phyloP scores from a whole-genome alignment of 1,284 basidiomycete genomes.

The Trichosporon inkin region DNA sequence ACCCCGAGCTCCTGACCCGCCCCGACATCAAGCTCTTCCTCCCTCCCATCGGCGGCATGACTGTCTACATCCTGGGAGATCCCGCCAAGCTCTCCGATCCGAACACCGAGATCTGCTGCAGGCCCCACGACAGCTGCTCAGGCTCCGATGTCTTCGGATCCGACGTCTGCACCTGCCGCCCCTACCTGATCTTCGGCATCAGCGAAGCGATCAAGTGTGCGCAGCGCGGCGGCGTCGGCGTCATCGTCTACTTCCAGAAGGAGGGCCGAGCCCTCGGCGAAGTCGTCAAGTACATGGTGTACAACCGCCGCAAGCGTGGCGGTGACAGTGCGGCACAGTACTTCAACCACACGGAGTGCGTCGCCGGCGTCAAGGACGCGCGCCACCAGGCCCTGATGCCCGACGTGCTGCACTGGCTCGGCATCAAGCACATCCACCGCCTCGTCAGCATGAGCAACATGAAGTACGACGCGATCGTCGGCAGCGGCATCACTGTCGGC shows the following conservation, averaged over 20 bases:
- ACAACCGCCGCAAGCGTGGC: conserved; percentile 90
- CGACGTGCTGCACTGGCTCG: conserved; percentile 90
- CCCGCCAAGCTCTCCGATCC: conserved; percentile 73
- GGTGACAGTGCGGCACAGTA: conserved; percentile 89
- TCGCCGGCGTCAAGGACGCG: conserved; percentile 95
- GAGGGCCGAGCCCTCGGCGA: conserved; percentile 81
- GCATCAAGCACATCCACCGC: conserved; percentile 79
- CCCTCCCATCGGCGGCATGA: conserved; percentile 86
- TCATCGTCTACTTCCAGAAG: conserved; percentile 92
- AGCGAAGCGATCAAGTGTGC: conserved; percentile 83
- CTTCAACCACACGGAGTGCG: conserved; percentile 87
- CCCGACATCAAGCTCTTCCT: conserved; percentile 94
- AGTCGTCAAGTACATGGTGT: conserved; percentile 65
- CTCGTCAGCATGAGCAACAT: conserved; percentile 80
- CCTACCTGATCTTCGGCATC: conserved; percentile 87
- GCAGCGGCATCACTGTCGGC: conserved; percentile 76
- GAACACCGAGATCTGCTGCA: conserved; percentile 79
- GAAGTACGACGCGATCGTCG: conserved; percentile 91
- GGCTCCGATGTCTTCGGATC: conserved; percentile 56
- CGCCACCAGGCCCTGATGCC: conserved; percentile 95
- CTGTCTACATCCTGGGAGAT: conserved; percentile 89
- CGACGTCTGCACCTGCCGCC: conserved; percentile 89
- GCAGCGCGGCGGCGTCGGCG: conserved; percentile 84
- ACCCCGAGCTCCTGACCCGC: conserved; percentile 90
- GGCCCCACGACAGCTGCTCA: conserved; percentile 89